phyloP scores from a whole-genome alignment of 768 basidiomycete species.

The Tylopilus balloui region DNA sequence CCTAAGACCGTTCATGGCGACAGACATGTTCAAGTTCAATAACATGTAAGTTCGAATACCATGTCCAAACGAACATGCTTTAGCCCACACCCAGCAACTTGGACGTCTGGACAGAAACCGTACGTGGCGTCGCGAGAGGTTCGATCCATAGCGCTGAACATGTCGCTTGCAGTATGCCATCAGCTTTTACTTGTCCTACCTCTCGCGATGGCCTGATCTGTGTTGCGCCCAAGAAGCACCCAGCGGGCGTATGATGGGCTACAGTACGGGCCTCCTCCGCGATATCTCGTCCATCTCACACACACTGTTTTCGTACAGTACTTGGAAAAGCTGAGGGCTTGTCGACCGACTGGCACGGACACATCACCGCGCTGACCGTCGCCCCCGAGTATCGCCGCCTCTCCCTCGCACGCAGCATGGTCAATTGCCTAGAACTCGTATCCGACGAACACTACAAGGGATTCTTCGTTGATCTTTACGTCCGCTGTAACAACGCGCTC shows the following conservation, averaged over 20 bases:
- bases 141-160: conserved; percentile 2
- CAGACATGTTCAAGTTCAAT: conserved; percentile 91
- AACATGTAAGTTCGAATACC: conserved; percentile 56
- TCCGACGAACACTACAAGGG: conserved; percentile 78
- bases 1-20: conserved; percentile 79
- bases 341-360: conserved; percentile 80
- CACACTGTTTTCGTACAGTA: conserved; percentile 44
- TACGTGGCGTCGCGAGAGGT: conserved; percentile 34
- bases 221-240: conserved; percentile 82
- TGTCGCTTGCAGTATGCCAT: conserved; percentile 63
- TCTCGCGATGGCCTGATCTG: conserved; percentile 88
- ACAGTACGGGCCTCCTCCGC: conserved; percentile 52
- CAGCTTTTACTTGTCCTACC: conserved; percentile 84
- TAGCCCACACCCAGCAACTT: conserved; percentile 58
- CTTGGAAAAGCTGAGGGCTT: conserved; percentile 89
- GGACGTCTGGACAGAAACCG: conserved; percentile 97
- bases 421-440: conserved; percentile 79
- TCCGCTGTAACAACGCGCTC: conserved; percentile 78
- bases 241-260: conserved; percentile 84
- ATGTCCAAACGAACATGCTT: not conserved
- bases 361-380: conserved; percentile 92
- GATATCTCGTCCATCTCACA: conserved; percentile 6
- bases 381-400: conserved; percentile 91
- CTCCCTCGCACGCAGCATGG: conserved; percentile 81
- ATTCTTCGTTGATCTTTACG: conserved; percentile 94